Conservation (phyloP, 352 stramenopile genomes). For the Elongisporangium senticosum region DNA sequence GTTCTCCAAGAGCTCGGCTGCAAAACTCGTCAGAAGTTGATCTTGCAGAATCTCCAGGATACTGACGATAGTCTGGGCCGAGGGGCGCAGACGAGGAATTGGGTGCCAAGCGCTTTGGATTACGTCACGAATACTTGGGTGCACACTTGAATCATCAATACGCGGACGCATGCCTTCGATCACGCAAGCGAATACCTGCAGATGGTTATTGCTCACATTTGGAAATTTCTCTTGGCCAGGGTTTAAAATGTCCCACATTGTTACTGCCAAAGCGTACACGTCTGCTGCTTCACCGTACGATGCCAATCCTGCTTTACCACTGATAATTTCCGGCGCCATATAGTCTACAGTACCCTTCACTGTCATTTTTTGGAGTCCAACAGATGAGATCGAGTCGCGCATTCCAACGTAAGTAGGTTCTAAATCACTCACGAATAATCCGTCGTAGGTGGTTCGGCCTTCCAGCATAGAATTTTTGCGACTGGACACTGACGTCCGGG, state of each 20-base stretch:
- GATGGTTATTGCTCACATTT: constrained; percentile 20
- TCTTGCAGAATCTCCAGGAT: constrained; percentile 23
- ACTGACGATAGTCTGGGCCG: constrained; percentile 16
- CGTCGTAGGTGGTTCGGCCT: background rate
- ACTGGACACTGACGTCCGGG: background rate
- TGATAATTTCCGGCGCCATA: constrained; percentile 75
- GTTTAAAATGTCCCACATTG: constrained; percentile 66
- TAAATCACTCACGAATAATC: background rate
- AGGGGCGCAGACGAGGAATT: constrained; percentile 11
- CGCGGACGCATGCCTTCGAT: constrained; percentile 29
- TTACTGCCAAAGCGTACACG: constrained; percentile 60
- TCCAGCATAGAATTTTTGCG: background rate
- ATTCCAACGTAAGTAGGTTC: background rate
- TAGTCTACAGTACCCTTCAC: constrained; percentile 69
- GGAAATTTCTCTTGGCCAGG: constrained; percentile 45
- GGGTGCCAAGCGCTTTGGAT: constrained; percentile 15
- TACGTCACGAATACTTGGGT: constrained; percentile 18
- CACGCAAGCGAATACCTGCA: constrained; percentile 33
- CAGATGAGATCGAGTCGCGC: background rate
- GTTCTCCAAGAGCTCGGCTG: constrained; percentile 27
- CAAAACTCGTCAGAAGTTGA: constrained; percentile 22
- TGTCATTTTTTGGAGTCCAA: constrained; percentile 37
- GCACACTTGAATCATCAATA: constrained; percentile 9
- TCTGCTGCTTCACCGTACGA: constrained; percentile 62
- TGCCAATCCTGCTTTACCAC: constrained; percentile 30